Evolutionary conservation across 2,329 filamentous ascomycete species (phyloP).

Genomic region (Diaporthe capsici): DNA sequence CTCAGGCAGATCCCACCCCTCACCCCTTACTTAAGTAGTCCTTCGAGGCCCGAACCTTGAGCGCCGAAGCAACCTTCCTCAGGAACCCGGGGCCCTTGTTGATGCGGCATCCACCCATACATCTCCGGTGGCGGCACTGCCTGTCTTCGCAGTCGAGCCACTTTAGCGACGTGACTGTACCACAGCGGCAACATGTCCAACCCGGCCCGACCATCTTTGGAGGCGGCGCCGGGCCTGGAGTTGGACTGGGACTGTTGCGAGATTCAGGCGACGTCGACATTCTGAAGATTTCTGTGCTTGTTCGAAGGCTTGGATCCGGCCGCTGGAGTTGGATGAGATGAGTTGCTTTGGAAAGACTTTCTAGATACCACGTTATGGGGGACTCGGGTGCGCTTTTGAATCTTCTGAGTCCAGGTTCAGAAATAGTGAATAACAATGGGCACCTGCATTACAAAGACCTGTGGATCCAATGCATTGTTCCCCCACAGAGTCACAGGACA

Average conservation of each 20-base stretch:
- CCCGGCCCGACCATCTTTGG: not conserved
- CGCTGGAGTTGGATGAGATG: not conserved
- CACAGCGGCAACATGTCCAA: slow-evolving; percentile 37
- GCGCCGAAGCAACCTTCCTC: not conserved
- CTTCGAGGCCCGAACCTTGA: not conserved
- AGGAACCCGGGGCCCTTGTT: slow-evolving; percentile 22
- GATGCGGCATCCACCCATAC: slow-evolving; percentile 1
- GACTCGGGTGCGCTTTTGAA: not conserved
- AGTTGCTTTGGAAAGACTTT: not conserved
- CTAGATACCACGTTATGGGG: not conserved
- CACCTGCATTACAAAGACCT: not conserved
- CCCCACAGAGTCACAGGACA: not conserved
- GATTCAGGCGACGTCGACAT: not conserved
- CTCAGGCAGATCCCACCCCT: not conserved
- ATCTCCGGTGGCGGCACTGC: slow-evolving; percentile 21
- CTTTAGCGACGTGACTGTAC: slow-evolving; percentile 7
- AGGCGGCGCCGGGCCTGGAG: too few species aligned
- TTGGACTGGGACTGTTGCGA: not conserved
- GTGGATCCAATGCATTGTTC: not conserved
- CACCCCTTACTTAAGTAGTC: not conserved
- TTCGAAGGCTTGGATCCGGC: not conserved
- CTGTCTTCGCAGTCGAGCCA: slow-evolving; percentile 33
- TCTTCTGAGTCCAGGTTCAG: not conserved
- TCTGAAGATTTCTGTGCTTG: not conserved
- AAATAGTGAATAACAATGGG: not conserved